Evolutionary conservation across 176 grass and related monocot genomes (phyloP), one percentile per base, ranked within the genome.

Genomic region (Cenchrus americanus): DNA sequence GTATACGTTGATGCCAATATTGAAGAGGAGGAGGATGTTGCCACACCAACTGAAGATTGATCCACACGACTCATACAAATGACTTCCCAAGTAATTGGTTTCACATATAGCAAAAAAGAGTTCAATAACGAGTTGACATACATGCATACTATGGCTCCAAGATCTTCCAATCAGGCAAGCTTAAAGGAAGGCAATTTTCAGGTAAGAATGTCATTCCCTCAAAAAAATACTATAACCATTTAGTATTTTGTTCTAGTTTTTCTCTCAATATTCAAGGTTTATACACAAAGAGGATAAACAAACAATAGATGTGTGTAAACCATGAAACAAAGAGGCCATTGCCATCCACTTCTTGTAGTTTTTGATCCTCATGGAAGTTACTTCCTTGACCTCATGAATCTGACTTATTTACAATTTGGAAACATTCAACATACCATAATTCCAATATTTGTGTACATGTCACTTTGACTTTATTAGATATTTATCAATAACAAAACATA

Each of bases 311-410:
- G 49, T 94, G 34, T 97, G 92, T 7, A 86, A 92, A 59, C 34
- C 64, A 92, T 92, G 92, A 71, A 88, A 57, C 78, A 84, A 78
- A 92, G 86, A 82, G 92, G 92, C 78, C 78, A 94, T 85, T 97
- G 75, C 53, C 92, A 84, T 66, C 95, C 92, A 71, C 92, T 94
- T 76, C 72, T 92, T 47, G 88, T 97, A 63, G 88, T 94, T 81
- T 92, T 89, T 84, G 84, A 97, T 87, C 75, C 81, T n/a, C 61
- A 40, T 26, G 90, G 91, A 68, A 88, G 92, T 88, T 94, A 92
- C 26, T 67, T 78, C 84, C 32, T 78, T 82, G 6, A 10, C 51
- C 67, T 69, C 27, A 50, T 76, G 17, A 12, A 53, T 49, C 21
- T 52, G 1, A 47, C n/a, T 74, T 61, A 54, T 37, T 40, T 79